Evolutionary conservation across 768 basidiomycete species (phyloP).

Genomic region (Mycena vulgaris): DNA sequence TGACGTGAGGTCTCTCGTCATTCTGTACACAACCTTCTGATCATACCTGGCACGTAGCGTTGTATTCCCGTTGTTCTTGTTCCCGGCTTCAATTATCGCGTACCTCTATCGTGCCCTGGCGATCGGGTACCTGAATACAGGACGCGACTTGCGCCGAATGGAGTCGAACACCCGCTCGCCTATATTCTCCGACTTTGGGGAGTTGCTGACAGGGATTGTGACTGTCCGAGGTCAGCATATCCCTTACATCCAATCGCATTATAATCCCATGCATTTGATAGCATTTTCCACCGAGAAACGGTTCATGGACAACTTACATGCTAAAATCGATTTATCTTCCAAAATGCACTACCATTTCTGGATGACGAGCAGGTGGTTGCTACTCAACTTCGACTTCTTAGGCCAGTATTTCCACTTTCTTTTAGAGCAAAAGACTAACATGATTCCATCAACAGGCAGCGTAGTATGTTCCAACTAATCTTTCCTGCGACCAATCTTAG

Average conservation of each 20-base stretch:
- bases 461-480: neutral
- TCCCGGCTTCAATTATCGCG: neutral
- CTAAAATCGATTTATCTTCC: slow-evolving; percentile 81
- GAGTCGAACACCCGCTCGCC: slow-evolving; percentile 51
- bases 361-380: slow-evolving; percentile 12
- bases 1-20: neutral
- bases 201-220: slow-evolving; percentile 88
- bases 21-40: too few relatives aligned
- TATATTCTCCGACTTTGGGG: slow-evolving; percentile 87
- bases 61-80: slow-evolving; percentile 13
- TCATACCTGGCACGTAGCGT: neutral
- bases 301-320: slow-evolving; percentile 83
- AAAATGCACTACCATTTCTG: slow-evolving; percentile 88
- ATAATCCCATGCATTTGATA: neutral
- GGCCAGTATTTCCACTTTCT: neutral
- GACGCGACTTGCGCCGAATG: slow-evolving; percentile 11
- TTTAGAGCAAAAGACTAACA: too few relatives aligned
- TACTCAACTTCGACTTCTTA: slow-evolving; percentile 11
- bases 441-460: neutral
- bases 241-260: neutral
- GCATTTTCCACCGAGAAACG: slow-evolving; percentile 85
- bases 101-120: slow-evolving; percentile 1
- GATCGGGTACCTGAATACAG: slow-evolving; percentile 9
- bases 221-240: slow-evolving; percentile 63
- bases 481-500: neutral